Conservation (phyloP, 176 grass and related monocot genomes). For the Eleusine coracana region DNA sequence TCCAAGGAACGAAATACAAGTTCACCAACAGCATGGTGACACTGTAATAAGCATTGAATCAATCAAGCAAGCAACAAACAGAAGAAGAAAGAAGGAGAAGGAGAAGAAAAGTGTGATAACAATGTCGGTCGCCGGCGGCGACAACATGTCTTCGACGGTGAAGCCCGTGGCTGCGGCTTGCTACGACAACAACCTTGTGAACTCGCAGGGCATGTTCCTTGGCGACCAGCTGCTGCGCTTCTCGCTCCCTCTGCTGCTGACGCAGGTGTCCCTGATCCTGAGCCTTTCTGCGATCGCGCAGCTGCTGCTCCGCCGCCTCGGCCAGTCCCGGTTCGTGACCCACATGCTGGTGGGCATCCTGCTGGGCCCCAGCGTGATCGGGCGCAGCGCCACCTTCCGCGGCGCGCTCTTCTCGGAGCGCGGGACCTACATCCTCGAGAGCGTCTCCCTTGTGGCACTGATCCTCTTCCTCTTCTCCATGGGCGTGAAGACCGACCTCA, state of each 20-base stretch:
- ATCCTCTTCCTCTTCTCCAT: conserved; percentile 78
- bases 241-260: conserved; percentile 59
- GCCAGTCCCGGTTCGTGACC: conserved; percentile 58
- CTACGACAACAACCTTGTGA: conserved; percentile 78
- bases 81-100: not conserved
- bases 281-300: conserved; percentile 50
- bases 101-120: not conserved
- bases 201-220: conserved; percentile 79
- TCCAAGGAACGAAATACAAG: too few relatives aligned
- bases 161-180: conserved; percentile 64
- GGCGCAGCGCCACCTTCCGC: conserved; percentile 42
- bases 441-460: conserved; percentile 60
- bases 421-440: conserved; percentile 61
- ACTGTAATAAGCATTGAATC: not conserved
- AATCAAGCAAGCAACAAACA: not conserved
- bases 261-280: conserved; percentile 72
- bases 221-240: conserved; percentile 70
- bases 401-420: conserved; percentile 56
- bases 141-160: conserved; percentile 43
- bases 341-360: conserved; percentile 73
- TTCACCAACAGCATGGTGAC: not conserved
- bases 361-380: conserved; percentile 60
- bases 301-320: conserved; percentile 49
- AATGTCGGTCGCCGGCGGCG: not conserved
- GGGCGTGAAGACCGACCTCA: conserved; percentile 74